Evolutionary conservation across 257 asterid species (phyloP), one percentile per base, ranked within the genome.

Genomic region (Anisodus acutangulus): DNA sequence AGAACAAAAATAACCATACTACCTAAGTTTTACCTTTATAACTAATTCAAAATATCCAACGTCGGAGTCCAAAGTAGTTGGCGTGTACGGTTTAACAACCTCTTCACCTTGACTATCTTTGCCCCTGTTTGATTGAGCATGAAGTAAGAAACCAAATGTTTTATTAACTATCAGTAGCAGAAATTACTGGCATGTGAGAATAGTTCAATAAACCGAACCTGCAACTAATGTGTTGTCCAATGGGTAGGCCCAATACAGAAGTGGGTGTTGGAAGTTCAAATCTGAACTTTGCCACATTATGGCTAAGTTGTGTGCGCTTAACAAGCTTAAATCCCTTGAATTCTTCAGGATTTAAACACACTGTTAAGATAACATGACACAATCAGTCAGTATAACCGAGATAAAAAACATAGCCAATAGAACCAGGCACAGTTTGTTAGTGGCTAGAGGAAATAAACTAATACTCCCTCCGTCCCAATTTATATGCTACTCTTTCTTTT

Each of bases 221-320:
- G 98, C 99, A 97, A 88, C 99, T 95, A 80, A 97, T 95, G 89
- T 97, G 99, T 55, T 97, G 97, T 83, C 99, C 99, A 82, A 97
- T 95, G 55, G 99, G 99, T 82, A 97, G 95, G 49, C 99, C 99
- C 89, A 97, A 86, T n/a, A 91, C 89, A 78, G 98, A 97, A 59
- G 97, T 90, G 71, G 98, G 95, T 0, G 98, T 88, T 64, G 98
- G 98, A 87, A 97, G 98, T 62, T 89, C 92, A 87, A 95, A 97
- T 89, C 79, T 93, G 91, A 97, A 97, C 90, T 89, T 94, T 2
- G 99, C 98, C 79, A 97, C 99, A 89, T 97, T 97, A 88, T 95
- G 98, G 91, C 98, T 95, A 66, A 97, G 81, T 85, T 93, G 96
- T 59, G 93, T 88, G 85, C 91, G 93, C 94, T 93, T 93, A 83